phyloP scores from a whole-genome alignment of 306 rosid species.

The Mucuna pruriens region DNA sequence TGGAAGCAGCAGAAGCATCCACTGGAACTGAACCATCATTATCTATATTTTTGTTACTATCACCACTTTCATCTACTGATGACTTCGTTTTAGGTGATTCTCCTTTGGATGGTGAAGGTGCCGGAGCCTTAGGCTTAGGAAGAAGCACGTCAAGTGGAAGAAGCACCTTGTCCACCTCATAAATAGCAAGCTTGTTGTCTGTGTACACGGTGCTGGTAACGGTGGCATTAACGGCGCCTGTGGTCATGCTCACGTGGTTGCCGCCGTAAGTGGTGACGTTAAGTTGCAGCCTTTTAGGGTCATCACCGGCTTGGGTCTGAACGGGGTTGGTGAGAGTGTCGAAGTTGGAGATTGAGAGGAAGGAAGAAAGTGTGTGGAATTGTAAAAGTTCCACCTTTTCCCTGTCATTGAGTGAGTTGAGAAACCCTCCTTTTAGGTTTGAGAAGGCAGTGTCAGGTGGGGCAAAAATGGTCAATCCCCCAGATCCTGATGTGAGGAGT shows the following conservation, averaged over 20 bases:
- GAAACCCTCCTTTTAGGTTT: background rate
- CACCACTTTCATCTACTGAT: background rate
- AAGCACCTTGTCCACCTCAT: slow-evolving; percentile 63
- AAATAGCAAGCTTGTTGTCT: slow-evolving; percentile 60
- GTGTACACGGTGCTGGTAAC: slow-evolving; percentile 52
- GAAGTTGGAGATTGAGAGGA: background rate
- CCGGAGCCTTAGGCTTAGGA: slow-evolving; percentile 23
- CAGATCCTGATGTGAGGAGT: background rate
- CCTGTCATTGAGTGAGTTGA: slow-evolving; percentile 3
- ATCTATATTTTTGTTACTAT: background rate
- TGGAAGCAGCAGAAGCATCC: background rate
- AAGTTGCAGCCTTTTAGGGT: background rate
- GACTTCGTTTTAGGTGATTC: background rate
- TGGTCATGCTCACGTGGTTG: background rate
- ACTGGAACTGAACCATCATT: background rate
- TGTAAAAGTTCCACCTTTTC: background rate
- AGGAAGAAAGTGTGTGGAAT: slow-evolving; percentile 1
- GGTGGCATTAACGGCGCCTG: slow-evolving; percentile 50
- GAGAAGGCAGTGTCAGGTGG: background rate
- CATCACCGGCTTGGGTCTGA: slow-evolving; percentile 8
- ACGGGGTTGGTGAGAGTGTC: slow-evolving; percentile 4
- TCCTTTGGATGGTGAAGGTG: background rate
- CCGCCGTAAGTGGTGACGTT: background rate
- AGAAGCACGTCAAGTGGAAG: slow-evolving; percentile 52
- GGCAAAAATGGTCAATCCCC: background rate